Conservation (phyloP, 805 yeast species). For the Wickerhamiella domercqiae region DNA sequence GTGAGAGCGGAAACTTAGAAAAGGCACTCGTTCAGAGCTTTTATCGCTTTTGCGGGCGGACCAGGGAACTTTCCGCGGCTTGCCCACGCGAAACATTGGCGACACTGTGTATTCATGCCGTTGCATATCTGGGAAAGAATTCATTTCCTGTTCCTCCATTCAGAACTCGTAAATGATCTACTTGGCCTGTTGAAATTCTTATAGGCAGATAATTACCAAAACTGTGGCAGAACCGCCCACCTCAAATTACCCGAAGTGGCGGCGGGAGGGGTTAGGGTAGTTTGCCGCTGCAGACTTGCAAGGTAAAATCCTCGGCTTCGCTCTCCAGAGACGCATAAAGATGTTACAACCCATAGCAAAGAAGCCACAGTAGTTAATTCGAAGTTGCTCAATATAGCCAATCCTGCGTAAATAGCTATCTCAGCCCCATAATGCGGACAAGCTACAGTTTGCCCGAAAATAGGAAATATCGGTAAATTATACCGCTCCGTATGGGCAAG, state of each 20-base stretch:
- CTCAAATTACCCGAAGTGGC: too few species aligned
- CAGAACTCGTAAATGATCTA: too few species aligned
- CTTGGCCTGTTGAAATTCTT: too few species aligned
- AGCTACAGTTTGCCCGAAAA: constrained; percentile 28
- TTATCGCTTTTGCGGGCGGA: too few species aligned
- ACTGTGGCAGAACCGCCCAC: too few species aligned
- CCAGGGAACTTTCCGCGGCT: not conserved
- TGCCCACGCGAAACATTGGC: not conserved
- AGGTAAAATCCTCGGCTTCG: not conserved
- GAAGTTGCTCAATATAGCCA: constrained; percentile 8
- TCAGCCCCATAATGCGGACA: constrained; percentile 58
- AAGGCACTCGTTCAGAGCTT: not conserved
- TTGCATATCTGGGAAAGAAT: not conserved
- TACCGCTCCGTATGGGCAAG: constrained; percentile 40
- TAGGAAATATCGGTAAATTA: constrained; percentile 31
- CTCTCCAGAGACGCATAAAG: constrained; percentile 1
- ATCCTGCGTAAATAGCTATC: constrained; percentile 31
- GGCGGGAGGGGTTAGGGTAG: too few species aligned
- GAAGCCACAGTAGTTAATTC: constrained; percentile 4
- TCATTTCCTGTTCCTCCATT: too few species aligned
- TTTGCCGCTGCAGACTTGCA: too few species aligned
- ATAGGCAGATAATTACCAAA: too few species aligned
- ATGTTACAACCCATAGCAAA: constrained; percentile 5
- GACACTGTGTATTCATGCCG: not conserved
- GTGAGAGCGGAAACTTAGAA: not conserved